Evolutionary conservation across 768 basidiomycete genomes (phyloP), one percentile per base, ranked within the genome.

Genomic region (Serendipita indica): DNA sequence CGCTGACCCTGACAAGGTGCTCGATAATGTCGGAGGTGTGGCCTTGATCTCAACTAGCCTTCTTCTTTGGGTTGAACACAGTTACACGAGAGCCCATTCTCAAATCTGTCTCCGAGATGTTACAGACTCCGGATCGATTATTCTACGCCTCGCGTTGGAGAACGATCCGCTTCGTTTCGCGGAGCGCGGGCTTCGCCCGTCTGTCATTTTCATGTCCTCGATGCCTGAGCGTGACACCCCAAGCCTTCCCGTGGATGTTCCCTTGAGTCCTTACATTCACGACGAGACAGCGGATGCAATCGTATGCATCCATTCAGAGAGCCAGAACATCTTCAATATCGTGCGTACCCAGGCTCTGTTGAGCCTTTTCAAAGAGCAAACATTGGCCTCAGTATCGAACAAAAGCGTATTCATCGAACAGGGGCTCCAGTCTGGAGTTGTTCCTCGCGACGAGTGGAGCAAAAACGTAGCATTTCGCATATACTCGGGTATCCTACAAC

Each of bases 231-330:
- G 35, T 1, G 49, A 54, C 25, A 12, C 4, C 7, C 49, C 49
- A 20, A 54, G 16, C 7, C 20, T 30, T 7, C 49, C n/a, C 10
- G 10, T 7, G 32, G 30, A 27, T 28, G 32, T 54, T 10, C 49
- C 25, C 32, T 16, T 33, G 32, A 54, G 25, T 10, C 49, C 49
- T 10, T 54, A 25, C 25, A 30, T 33, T 7, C 20, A 25, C n/a
- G 49, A 54, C 25, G 49, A 54, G 32, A 54, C 49, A n/a, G 22
- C 49, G 10, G 49, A 54, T 7, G 4, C 22, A 54, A 54, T 54
- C 49, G n/a, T 54, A 12, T 18, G 22, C 32, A n/a, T 54, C 25
- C 49, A 54, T 4, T 54, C n/a, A 3, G 25, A 5, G n/a, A 27
- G 10, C 32, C 32, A 16, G 22, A 10, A 25, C 49, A 4, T 28